Base-by-base conservation (phyloP, 2,329 filamentous ascomycete species). In the Aspergillus sclerotialis region DNA sequence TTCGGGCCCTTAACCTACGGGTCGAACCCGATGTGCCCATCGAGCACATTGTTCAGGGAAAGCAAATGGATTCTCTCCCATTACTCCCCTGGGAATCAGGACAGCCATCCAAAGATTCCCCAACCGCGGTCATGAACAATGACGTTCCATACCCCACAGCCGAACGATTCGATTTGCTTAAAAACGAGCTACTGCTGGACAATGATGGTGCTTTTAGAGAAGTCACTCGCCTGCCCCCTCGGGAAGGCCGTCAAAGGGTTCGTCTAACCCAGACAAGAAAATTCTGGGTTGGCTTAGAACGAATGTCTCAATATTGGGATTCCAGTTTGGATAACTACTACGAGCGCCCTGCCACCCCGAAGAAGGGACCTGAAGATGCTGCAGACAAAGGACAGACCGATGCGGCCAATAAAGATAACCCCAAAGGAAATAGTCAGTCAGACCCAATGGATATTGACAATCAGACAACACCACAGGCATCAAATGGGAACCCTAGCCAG, bases 291-390 rank as follows among this genome's bases (percentile, higher is more conserved):
- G 70, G 67, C 2, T 60, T 81, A 33, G 73, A 79, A 43, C 69
- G 67, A 23, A 67, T 80, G 67, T 64, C 73, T 11, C 72, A 75
- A 42, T 80, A 78, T 48, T 81, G 77, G 76, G 77, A 81, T 48
- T 65, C 63, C 25, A 76, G 69, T 38, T 50, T 72, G 30, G 77
- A 81, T 44, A 56, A 76, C 18, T 78, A 78, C 50, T 67, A 67
- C 37, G 62, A 67, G 34, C 54, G 58, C 11, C 52, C 60, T 16
- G 48, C 45, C 13, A 49, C 45, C 1, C 50, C 53, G 8, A 42
- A 49, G 30, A 40, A 35, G n/a, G 43, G 46, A 1, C 33, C 48
- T 3, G 35, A 44, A 36, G 18, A 49, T 32, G 19, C 40, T 40
- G 28, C 26, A 16, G 48, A 45, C 31, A 36, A 42, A 17, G 48